Evolutionary conservation across 768 basidiomycete genomes (phyloP), one percentile per base, ranked within the genome.

Genomic region (Crucibulum laeve): DNA sequence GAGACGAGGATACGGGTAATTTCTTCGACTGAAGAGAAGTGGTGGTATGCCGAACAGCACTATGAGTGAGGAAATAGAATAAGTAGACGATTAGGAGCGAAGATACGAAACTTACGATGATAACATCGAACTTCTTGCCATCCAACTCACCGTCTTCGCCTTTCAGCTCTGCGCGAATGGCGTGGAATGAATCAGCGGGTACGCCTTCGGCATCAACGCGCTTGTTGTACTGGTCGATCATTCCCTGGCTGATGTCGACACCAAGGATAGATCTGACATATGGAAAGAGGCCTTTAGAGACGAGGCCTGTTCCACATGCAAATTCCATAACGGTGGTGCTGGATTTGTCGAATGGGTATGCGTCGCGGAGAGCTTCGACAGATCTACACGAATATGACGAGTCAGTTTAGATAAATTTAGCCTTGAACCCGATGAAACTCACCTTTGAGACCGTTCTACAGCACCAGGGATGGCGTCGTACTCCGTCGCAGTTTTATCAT

Each of bases 241-340:
- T 75, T 2, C 60, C 73, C 41, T 77, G 74, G 61, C 80, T 86
- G 51, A 86, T 79, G 52, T 89, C 87, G 8, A 83, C 75, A 7
- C 84, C 87, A 13, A 85, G 55, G 50, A 87, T 73, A 25, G 63
- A 64, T 53, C 75, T 80, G 38, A 73, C 74, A 49, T 80, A 64
- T 2, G 77, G 67, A 0, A 74, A 73, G 36, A 87, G 68, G 26
- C 71, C 69, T 44, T 73, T 68, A 5, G 82, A 79, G 14, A 86
- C 58, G 17, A 76, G 56, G 19, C 86, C 86, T 86, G 74, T 76
- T 8, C 85, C 84, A 54, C 84, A 87, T 4, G 84, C 84, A 51
- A 72, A 87, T 48, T 87, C 86, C 68, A 88, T 62, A 17, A 80
- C 67, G 3, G 60, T 65, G 5, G 84, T 85, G 8, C 45, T 51